Base-by-base conservation (phyloP, 139 green algal species). In the Astrephomene gubernaculifera region DNA sequence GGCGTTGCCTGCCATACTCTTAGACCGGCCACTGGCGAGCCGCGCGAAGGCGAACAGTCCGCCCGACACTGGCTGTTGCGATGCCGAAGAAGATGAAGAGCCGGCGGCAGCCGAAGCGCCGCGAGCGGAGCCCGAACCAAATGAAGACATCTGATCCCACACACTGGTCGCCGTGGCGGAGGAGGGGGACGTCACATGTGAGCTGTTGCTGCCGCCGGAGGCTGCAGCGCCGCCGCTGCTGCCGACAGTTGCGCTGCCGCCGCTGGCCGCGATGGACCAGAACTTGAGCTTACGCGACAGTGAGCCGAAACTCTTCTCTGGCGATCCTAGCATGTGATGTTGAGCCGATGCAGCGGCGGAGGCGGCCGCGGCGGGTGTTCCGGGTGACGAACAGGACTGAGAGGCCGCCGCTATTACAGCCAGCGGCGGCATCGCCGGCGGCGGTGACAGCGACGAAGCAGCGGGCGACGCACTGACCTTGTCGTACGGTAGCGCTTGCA, bases 281-380 rank as follows among this genome's bases (percentile, higher is more conserved):
- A 71, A 78, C 81, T 78, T 79, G 25, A 80, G 38, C 49, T 86
- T 79, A 29, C 69, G 68, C 14, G 39, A 64, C 25, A 83, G 33
- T 6, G 60, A 68, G 24, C 80, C 80, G 45, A 43, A 33, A n/a
- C 19, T 43, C 65, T 69, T 69, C 3, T 86, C 65, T 0, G 45
- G 36, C 0, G 35, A n/a, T n/a, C 33, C 65, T 0, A 38, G 24
- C 36, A 31, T 6, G 25, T 65, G 27, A 38, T 2, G 33, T 4
- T 12, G 65, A 45, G 70, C 71, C 71, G 70, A 25, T 45, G 33
- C 73, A 49, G 29, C 33, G 35, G 29, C 33, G 36, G 4, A 49
- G 4, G 49, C 72, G n/a, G 29, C 33, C 21, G 7, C 52, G 52
- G n/a, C n/a, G n/a, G n/a, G n/a, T n/a, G n/a, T n/a, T n/a, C n/a